Conservation (phyloP, 495 filamentous ascomycete genomes). For the Neurospora sp. region DNA sequence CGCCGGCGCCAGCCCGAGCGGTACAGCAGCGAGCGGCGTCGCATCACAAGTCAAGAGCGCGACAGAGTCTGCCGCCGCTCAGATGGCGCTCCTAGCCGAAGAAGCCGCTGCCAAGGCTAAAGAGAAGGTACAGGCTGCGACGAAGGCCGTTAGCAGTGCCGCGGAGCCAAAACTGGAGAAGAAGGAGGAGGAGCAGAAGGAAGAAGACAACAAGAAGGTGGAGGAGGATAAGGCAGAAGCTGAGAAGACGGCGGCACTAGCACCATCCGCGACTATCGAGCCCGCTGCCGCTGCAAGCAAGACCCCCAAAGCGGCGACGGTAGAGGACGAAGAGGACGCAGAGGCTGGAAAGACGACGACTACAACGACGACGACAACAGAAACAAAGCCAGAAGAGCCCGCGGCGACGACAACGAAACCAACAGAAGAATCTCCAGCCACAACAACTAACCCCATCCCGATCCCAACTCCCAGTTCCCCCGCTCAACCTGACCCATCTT, state of each 20-base stretch:
- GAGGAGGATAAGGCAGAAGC: background rate
- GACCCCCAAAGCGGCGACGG: background rate
- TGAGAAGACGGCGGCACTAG: background rate
- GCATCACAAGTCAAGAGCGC: conserved; percentile 7
- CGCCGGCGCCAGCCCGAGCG: conserved; percentile 20
- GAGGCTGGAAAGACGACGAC: conserved; percentile 1
- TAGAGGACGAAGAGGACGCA: background rate
- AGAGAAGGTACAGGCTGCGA: conserved; percentile 34
- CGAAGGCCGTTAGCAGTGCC: conserved; percentile 27
- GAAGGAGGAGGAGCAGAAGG: conserved; percentile 9
- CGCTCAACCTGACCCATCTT: background rate
- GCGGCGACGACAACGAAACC: background rate
- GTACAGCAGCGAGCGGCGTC: conserved; percentile 15
- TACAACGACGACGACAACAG: background rate
- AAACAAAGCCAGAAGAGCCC: background rate
- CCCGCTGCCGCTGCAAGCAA: background rate
- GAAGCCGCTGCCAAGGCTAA: conserved; percentile 61
- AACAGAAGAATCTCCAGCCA: background rate
- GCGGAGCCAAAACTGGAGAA: conserved; percentile 15
- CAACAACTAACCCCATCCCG: background rate
- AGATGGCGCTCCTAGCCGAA: conserved; percentile 44
- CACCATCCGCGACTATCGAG: background rate
- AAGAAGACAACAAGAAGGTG: background rate
- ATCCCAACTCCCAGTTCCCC: background rate
- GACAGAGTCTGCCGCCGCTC: conserved; percentile 12